phyloP scores from a whole-genome alignment of 768 basidiomycete genomes.

The Mycena leptocephala region DNA sequence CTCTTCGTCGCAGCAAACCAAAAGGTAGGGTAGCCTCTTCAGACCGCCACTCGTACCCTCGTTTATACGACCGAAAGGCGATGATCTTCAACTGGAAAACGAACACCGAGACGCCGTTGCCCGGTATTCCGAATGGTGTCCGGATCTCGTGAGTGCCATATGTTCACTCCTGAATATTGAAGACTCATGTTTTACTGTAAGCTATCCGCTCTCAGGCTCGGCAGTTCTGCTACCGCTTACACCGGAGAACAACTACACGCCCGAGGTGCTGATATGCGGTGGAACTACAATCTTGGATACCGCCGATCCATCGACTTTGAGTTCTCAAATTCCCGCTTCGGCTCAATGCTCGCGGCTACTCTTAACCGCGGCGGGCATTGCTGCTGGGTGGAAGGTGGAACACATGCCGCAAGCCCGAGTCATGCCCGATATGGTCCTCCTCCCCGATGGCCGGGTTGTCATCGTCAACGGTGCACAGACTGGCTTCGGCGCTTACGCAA shows the following conservation, averaged over 20 bases:
- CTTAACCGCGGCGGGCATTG: constrained; percentile 50
- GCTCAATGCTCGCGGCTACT: constrained; percentile 53
- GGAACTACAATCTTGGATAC: too few species aligned
- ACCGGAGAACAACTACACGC: too few species aligned
- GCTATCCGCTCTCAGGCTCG: constrained; percentile 47
- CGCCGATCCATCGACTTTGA: too few species aligned
- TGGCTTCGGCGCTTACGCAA: constrained; percentile 51
- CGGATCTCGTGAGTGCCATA: constrained; percentile 28
- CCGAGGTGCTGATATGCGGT: too few species aligned
- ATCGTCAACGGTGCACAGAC: too few species aligned
- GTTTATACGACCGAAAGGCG: too few species aligned
- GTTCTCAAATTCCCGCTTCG: constrained; percentile 44
- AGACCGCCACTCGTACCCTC: too few species aligned
- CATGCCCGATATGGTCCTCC: too few species aligned
- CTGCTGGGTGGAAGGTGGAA: constrained; percentile 52
- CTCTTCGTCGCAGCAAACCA: too few species aligned
- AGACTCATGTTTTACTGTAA: constrained; percentile 37
- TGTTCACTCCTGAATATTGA: constrained; percentile 4
- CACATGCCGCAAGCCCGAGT: constrained; percentile 54
- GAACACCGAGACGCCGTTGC: constrained; percentile 52
- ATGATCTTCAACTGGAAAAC: constrained; percentile 37
- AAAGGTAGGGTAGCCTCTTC: too few species aligned
- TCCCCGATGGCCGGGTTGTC: too few species aligned
- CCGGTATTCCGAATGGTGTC: constrained; percentile 55
- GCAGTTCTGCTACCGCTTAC: constrained; percentile 50